Evolutionary conservation across 208 protist species (phyloP).

Genomic region (Herpetomonas muscarum): DNA sequence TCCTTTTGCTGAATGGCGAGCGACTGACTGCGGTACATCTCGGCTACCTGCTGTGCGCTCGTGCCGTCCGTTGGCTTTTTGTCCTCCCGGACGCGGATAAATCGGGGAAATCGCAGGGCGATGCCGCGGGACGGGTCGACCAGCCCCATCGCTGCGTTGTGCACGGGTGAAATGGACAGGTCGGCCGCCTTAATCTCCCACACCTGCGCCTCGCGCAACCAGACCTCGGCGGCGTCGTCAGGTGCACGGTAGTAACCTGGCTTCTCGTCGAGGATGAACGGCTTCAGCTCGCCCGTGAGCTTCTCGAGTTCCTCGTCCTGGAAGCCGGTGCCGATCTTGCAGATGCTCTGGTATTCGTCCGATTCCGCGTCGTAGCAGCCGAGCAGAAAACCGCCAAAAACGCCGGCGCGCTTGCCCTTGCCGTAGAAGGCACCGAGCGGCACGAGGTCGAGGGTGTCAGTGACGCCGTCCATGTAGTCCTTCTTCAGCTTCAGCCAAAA

Average conservation of each 20-base stretch:
- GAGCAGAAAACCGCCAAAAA: conserved; percentile 98
- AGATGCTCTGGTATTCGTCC: conserved; percentile 97
- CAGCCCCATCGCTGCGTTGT: conserved; percentile 92
- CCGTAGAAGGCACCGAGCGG: conserved; percentile 98
- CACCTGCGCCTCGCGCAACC: conserved; percentile 94
- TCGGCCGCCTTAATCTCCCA: conserved; percentile 99
- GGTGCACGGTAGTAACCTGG: conserved; percentile 76
- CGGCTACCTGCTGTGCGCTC: conserved; percentile 84
- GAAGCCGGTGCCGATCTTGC: conserved; percentile 98
- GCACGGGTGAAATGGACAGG: conserved; percentile 96
- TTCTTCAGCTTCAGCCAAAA: conserved; percentile 99
- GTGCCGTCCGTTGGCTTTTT: conserved; percentile 95
- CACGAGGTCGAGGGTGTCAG: conserved; percentile 98
- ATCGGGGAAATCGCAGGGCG: conserved; percentile 98
- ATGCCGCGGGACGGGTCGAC: conserved; percentile 93
- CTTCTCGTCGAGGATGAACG: conserved; percentile 52
- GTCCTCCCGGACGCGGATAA: conserved; percentile 97
- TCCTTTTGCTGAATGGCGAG: conserved; percentile 45
- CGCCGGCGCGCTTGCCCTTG: conserved; percentile 97
- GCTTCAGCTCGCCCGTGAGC: conserved; percentile 59
- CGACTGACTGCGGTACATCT: conserved; percentile 88
- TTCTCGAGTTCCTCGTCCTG: conserved; percentile 90
- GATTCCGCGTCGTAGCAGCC: conserved; percentile 97
- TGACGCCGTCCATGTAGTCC: conserved; percentile 98
- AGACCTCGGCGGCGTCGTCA: conserved; percentile 92